A percentile compares a stretch with the other conserved stretches of the same genome.
Evolutionary conservation across 192 early-diverging fungal genomes (phyloP).

Genomic region (Funneliformis geosporum): DNA sequence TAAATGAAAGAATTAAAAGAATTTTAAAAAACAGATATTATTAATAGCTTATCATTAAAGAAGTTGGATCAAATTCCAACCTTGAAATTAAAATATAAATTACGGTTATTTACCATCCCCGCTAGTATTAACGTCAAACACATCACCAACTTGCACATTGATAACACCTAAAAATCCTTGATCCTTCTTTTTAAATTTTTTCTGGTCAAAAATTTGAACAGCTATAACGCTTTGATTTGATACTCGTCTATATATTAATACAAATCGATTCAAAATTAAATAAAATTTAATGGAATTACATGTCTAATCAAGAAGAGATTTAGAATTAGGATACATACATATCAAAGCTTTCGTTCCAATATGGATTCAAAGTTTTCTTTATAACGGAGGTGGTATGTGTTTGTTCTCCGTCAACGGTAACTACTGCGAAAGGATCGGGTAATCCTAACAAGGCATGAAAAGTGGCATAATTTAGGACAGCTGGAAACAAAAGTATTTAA

Average conservation of each 20-base stretch:
- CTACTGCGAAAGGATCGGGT: slow-evolving; percentile 95
- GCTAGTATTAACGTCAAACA: slow-evolving; percentile 76
- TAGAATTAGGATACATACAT: slow-evolving; percentile 49
- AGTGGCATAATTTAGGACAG: not conserved
- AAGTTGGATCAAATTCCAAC: not conserved
- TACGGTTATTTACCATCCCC: slow-evolving; percentile 57
- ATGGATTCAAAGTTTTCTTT: slow-evolving; percentile 90
- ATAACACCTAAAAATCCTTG: slow-evolving; percentile 92
- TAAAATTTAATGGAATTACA: not conserved
- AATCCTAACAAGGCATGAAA: slow-evolving; percentile 50
- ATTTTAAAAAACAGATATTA: slow-evolving; percentile 20
- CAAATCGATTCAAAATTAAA: not conserved
- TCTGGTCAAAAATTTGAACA: slow-evolving; percentile 97
- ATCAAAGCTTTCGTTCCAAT: slow-evolving; percentile 94
- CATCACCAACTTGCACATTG: slow-evolving; percentile 79
- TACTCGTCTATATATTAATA: slow-evolving; percentile 56
- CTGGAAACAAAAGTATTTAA: not conserved
- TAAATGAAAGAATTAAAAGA: not conserved
- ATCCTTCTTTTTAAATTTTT: slow-evolving; percentile 89
- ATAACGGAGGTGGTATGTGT: slow-evolving; percentile 86
- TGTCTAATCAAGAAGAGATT: not conserved
- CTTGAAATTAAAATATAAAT: not conserved
- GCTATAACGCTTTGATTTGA: slow-evolving; percentile 78
- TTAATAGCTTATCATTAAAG: not conserved
- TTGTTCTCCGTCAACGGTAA: slow-evolving; percentile 95